Evolutionary conservation across 768 basidiomycete genomes (phyloP), one percentile per base, ranked within the genome.

Genomic region (Harrya chromipes): DNA sequence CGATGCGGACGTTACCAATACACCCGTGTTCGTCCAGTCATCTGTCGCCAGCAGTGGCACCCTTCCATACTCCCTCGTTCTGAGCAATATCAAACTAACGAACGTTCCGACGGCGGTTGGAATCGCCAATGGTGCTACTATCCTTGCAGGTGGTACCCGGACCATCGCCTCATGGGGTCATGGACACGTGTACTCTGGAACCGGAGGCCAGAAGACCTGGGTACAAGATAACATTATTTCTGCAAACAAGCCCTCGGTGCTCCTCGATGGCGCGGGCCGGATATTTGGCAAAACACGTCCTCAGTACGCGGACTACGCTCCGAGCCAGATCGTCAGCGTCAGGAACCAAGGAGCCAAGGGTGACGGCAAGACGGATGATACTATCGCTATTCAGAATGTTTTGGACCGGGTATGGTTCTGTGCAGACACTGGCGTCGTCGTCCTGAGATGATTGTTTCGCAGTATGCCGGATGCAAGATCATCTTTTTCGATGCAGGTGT

Each of bases 311-410:
- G 62, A 65, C 44, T 84, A 83, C 55, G 76, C 80, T 26, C 69
- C 77, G 23, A 73, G 66, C 54, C 79, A 90, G 58, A 77, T 90
- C 60, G 73, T 89, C 49, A 87, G 85, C 55, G 85, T 85, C 41
- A 83, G 78, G 55, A 76, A 76, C 51, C 63, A 82, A 46, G 89
- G 87, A 13, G 88, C 87, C 4, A 78, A 71, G 52, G 89, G 89
- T 31, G 87, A 90, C 51, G 89, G 89, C 3, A 60, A 59, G 19
- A 84, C 86, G 2, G 89, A 91, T 61, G 89, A 91, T 58, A 89
- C 88, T 0, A 71, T 70, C 27, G 83, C 83, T 16, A 71, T 91
- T 23, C 74, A 82, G 54, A 69, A 72, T 6, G 69, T 87, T 16
- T 75, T 91, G 42, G 60, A 75, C 39, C 64, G 82, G 68, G 86